phyloP scores from a whole-genome alignment of 2,329 filamentous ascomycete species.

The Mariannaea sp. region DNA sequence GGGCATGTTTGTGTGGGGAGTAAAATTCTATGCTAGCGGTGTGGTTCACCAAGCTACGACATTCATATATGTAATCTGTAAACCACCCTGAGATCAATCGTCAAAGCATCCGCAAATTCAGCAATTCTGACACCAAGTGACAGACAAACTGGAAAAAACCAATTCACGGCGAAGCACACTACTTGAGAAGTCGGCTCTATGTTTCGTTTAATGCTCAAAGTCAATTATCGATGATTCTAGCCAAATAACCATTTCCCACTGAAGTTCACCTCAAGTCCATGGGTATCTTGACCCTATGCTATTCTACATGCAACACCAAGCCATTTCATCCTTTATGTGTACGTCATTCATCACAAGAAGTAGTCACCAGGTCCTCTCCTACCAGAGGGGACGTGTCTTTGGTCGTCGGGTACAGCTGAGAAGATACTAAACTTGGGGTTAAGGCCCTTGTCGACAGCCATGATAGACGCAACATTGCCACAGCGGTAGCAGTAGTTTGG shows the following conservation, averaged over 20 bases:
- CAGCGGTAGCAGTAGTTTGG: slow-evolving; percentile 96
- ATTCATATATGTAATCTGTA: too few relatives aligned
- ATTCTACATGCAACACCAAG: slow-evolving; percentile 47
- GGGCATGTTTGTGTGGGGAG: slow-evolving; percentile 33
- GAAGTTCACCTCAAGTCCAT: slow-evolving; percentile 42
- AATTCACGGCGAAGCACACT: background rate
- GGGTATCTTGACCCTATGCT: slow-evolving; percentile 51
- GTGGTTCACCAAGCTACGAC: background rate
- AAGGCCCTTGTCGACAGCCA: slow-evolving; percentile 84
- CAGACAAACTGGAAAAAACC: too few relatives aligned
- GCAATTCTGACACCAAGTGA: too few relatives aligned
- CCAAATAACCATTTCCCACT: slow-evolving; percentile 37
- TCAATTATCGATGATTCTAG: slow-evolving; percentile 32
- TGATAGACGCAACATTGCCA: slow-evolving; percentile 95
- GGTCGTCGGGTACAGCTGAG: slow-evolving; percentile 83
- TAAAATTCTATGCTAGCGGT: slow-evolving; percentile 5
- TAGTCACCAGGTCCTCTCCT: slow-evolving; percentile 71
- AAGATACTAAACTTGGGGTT: slow-evolving; percentile 93
- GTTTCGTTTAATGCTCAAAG: slow-evolving; percentile 10
- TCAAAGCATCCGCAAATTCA: too few relatives aligned
- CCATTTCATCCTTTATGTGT: slow-evolving; percentile 34
- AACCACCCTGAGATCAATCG: too few relatives aligned
- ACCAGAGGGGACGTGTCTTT: slow-evolving; percentile 77
- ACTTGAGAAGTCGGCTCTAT: background rate
- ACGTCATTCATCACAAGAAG: slow-evolving; percentile 59